Conservation (phyloP, 306 rosid genomes). For the Senna tora region DNA sequence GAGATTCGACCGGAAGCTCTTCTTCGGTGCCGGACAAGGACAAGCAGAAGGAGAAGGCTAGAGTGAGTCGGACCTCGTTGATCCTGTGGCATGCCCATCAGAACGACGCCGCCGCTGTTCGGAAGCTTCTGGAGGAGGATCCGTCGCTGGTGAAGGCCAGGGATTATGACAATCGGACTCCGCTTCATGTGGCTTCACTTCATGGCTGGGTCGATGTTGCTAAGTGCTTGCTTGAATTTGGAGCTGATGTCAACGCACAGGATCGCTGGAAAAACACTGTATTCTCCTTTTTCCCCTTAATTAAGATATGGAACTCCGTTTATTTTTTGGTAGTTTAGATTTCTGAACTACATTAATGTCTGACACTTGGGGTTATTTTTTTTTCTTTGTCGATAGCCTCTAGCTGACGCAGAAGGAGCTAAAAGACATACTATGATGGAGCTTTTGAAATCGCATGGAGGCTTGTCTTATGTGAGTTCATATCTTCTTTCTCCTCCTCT, state of each 20-base stretch:
- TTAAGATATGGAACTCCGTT: not conserved
- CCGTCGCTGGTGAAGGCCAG: constrained; percentile 69
- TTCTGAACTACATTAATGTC: not conserved
- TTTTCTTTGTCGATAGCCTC: constrained; percentile 56
- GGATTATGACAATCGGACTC: constrained; percentile 91
- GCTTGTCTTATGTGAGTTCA: constrained; percentile 74
- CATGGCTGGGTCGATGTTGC: constrained; percentile 88
- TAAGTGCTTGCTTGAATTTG: constrained; percentile 67
- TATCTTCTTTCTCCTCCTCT: constrained; percentile 26
- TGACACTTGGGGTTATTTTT: constrained; percentile 18
- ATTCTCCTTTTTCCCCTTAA: not conserved
- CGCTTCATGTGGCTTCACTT: constrained; percentile 87
- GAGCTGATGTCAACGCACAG: constrained; percentile 92
- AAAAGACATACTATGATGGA: constrained; percentile 56
- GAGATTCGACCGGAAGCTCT: constrained; percentile 29
- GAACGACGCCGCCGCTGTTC: constrained; percentile 68
- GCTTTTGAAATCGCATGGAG: constrained; percentile 77
- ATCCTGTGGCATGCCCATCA: constrained; percentile 95
- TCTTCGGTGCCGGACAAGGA: constrained; percentile 37
- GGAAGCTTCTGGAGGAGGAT: constrained; percentile 89
- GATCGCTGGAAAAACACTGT: constrained; percentile 98
- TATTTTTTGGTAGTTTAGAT: constrained; percentile 2
- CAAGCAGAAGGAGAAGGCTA: constrained; percentile 72
- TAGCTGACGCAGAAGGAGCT: constrained; percentile 98
- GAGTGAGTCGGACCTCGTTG: constrained; percentile 78